A percentile compares a stretch with the other conserved stretches of the same genome.
These are phyloP conservation scores for Achaetomiella virescens DNA, from an alignment of 495 filamentous ascomycete genomes.

Conservation along the genomic window DNA sequence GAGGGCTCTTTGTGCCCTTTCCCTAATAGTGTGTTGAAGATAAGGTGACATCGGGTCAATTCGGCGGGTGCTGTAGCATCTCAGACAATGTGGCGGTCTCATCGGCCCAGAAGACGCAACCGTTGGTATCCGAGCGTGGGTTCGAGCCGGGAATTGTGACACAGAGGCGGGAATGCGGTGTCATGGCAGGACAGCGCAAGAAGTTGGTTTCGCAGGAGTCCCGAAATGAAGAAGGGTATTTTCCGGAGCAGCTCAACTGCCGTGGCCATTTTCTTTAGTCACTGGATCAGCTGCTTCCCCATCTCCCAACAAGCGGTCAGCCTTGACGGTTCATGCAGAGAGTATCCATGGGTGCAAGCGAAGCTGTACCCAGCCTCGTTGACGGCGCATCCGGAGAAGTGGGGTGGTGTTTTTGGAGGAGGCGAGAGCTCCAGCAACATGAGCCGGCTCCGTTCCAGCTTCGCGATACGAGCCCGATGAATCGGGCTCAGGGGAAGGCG, in stretches of 20 bases:
- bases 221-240: too few species aligned
- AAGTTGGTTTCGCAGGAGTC: too few species aligned
- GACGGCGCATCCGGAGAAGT: background rate
- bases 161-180: too few species aligned
- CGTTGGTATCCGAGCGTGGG: background rate
- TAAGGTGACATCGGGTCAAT: too few species aligned
- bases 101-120: background rate
- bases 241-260: too few species aligned
- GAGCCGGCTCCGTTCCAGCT: background rate
- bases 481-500: conserved; percentile 1
- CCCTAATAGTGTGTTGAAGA: too few species aligned
- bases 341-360: background rate
- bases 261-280: too few species aligned
- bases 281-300: too few species aligned
- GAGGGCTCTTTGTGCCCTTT: too few species aligned
- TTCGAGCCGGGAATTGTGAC: too few species aligned
- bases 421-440: background rate
- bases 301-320: background rate
- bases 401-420: background rate
- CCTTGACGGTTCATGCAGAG: background rate
- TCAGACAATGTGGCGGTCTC: conserved; percentile 1
- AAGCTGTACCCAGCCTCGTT: conserved; percentile 1
- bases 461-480: conserved; percentile 12
- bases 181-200: too few species aligned
- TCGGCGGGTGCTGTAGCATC: background rate